Percentiles rank a stretch among this genome's conserved stretches.
Evolutionary conservation across 2,329 filamentous ascomycete genomes (phyloP).

Genomic region (Davidsoniella eucalypti): DNA sequence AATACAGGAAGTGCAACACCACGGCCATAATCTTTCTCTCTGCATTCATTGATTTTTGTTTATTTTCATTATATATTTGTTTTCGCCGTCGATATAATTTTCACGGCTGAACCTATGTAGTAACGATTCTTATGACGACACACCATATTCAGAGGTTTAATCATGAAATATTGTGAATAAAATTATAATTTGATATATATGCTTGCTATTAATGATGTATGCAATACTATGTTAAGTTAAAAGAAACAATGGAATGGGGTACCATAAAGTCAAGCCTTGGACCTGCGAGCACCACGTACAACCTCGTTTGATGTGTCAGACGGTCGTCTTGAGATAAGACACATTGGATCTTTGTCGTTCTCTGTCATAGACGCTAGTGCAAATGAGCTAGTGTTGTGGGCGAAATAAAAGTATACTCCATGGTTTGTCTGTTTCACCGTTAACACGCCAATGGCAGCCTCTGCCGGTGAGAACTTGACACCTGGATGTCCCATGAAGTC

Average conservation of each 20-base stretch:
- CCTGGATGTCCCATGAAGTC: constrained; percentile 91
- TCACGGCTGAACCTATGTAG: neutral
- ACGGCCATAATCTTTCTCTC: constrained; percentile 19
- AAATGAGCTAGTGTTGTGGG: constrained; percentile 84
- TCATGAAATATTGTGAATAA: too few species aligned
- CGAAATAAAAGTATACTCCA: constrained; percentile 78
- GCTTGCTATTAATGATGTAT: neutral
- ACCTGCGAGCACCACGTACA: constrained; percentile 37
- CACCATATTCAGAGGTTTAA: too few species aligned
- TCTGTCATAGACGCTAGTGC: constrained; percentile 81
- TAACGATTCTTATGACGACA: too few species aligned
- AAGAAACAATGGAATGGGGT: neutral
- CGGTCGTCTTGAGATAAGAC: constrained; percentile 46
- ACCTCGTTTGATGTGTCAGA: constrained; percentile 45
- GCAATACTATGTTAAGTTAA: neutral
- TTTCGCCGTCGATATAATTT: neutral
- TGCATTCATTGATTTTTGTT: neutral
- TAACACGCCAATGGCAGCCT: constrained; percentile 82
- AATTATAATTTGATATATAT: neutral
- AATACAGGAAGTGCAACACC: constrained; percentile 46
- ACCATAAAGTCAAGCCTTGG: constrained; percentile 1
- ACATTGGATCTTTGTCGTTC: constrained; percentile 55
- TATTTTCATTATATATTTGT: neutral
- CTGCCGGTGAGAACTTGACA: constrained; percentile 60
- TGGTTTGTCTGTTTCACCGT: constrained; percentile 66